Percentiles rank a stretch among this genome's conserved stretches.
phyloP scores from a whole-genome alignment of 75 land plant genomes.

The Adiantum capillusveneris region DNA sequence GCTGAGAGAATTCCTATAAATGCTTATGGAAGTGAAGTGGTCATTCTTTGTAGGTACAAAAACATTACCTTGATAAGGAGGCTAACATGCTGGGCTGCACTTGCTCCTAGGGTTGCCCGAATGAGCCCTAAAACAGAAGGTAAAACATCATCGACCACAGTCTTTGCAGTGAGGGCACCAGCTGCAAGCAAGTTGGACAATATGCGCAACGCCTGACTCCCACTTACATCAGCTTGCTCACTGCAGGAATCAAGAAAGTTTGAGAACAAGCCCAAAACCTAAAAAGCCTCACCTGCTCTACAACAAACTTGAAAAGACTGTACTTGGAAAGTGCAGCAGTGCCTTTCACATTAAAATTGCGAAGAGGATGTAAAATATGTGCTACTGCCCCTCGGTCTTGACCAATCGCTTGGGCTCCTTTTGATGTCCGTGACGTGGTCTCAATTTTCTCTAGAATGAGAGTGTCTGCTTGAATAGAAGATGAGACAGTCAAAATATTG shows the following conservation, averaged over 20 bases:
- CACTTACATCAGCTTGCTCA: conserved; percentile 50
- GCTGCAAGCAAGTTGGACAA: conserved; percentile 73
- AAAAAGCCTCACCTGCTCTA: too few relatives aligned
- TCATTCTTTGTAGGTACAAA: not conserved
- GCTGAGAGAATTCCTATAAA: too few relatives aligned
- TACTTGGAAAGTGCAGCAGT: conserved; percentile 36
- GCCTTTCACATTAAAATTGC: conserved; percentile 39
- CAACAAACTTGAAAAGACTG: not conserved
- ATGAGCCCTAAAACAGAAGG: conserved; percentile 47
- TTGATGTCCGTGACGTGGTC: conserved; percentile 61
- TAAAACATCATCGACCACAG: conserved; percentile 61
- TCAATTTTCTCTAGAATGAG: conserved; percentile 67
- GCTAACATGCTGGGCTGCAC: conserved; percentile 31
- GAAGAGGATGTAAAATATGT: conserved; percentile 56
- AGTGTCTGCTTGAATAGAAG: conserved; percentile 19
- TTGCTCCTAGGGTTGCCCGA: conserved; percentile 28
- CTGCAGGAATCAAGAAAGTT: conserved; percentile 24
- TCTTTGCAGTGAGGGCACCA: conserved; percentile 47
- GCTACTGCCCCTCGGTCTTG: conserved; percentile 76
- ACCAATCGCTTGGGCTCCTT: conserved; percentile 77
- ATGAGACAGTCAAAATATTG: too few relatives aligned
- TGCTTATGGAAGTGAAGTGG: not conserved
- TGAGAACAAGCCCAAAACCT: not conserved
- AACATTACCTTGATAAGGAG: conserved; percentile 35
- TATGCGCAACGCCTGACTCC: conserved; percentile 68